These are phyloP conservation scores for Apiospora rasikravindrae DNA, from an alignment of 2,329 filamentous ascomycete genomes.

Conservation along the genomic window DNA sequence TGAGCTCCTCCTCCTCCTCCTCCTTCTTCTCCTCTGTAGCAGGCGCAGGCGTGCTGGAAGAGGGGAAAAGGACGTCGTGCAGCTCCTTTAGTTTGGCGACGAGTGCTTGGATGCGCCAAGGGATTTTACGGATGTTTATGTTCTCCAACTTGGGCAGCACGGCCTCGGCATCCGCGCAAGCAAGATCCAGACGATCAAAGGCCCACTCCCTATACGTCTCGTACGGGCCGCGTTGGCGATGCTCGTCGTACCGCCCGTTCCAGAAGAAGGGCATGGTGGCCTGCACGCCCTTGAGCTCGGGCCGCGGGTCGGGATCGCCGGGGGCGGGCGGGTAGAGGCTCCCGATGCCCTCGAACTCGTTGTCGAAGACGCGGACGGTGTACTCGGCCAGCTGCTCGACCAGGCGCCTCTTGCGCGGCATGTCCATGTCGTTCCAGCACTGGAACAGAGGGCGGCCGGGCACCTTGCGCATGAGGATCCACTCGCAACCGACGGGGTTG, in stretches of 20 bases:
- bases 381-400: constrained; percentile 37
- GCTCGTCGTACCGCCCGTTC: constrained; percentile 29
- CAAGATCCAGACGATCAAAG: constrained; percentile 29
- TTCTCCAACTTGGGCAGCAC: constrained; percentile 18
- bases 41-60: too few relatives aligned
- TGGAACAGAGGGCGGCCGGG: constrained; percentile 34
- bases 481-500: constrained; percentile 38
- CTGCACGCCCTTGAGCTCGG: constrained; percentile 29
- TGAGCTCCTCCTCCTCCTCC: background rate
- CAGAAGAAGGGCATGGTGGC: constrained; percentile 38
- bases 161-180: constrained; percentile 28
- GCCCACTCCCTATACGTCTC: constrained; percentile 25
- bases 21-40: background rate
- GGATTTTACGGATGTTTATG: constrained; percentile 21
- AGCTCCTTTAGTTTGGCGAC: constrained; percentile 30
- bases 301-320: background rate
- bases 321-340: constrained; percentile 32
- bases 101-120: constrained; percentile 27
- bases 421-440: constrained; percentile 32
- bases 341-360: constrained; percentile 35
- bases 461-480: constrained; percentile 37
- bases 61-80: constrained; percentile 26
- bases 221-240: constrained; percentile 29
- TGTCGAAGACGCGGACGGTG: constrained; percentile 27
- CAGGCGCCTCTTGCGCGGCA: constrained; percentile 34